Conservation (phyloP, 2,329 filamentous ascomycete genomes). For the Botrytis squamosa region DNA sequence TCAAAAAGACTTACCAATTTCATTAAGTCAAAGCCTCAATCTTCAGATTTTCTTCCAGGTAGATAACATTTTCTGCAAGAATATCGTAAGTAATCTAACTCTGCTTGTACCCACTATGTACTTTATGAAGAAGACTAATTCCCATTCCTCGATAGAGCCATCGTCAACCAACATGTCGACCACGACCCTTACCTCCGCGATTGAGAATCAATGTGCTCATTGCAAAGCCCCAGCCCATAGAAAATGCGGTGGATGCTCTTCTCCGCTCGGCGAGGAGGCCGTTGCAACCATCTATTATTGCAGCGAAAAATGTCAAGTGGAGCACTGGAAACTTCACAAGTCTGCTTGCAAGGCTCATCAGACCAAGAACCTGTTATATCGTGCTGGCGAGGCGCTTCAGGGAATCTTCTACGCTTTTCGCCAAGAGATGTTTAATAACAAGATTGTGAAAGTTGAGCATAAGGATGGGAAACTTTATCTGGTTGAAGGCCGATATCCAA, state of each 20-base stretch:
- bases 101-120: neutral
- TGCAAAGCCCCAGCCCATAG: neutral
- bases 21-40: neutral
- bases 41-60: neutral
- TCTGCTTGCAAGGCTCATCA: slow-evolving; percentile 6
- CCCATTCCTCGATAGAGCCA: neutral
- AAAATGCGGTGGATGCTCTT: neutral
- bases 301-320: slow-evolving; percentile 3
- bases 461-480: no score
- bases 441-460: neutral
- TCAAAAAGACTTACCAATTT: neutral
- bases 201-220: neutral
- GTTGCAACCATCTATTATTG: slow-evolving; percentile 13
- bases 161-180: neutral
- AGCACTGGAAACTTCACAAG: slow-evolving; percentile 7
- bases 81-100: neutral
- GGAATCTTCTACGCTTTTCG: slow-evolving; percentile 23
- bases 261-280: neutral
- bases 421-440: slow-evolving; percentile 17
- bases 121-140: neutral
- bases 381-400: slow-evolving; percentile 19
- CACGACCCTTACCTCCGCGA: neutral
- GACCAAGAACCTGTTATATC: neutral
- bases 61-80: neutral
- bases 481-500: no score